A percentile compares a stretch with the other conserved stretches of the same genome.
Conservation (phyloP, 140 eudicot genomes). For the Stevia rebaudiana region DNA sequence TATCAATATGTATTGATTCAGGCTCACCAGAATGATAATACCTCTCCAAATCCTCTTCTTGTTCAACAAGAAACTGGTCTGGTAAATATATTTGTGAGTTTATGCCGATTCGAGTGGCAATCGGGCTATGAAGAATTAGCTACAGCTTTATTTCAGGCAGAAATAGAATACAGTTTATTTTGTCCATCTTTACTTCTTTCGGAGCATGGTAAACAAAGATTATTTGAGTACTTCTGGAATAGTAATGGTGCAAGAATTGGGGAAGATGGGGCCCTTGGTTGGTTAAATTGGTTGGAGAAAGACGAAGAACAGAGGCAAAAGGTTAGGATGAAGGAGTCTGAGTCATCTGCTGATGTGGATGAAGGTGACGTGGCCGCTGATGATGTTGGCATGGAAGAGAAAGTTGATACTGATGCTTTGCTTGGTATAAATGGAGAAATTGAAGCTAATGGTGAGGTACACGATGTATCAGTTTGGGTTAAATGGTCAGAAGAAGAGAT, state of each 20-base stretch:
- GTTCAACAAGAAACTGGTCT: slow-evolving; percentile 64
- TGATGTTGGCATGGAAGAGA: slow-evolving; percentile 35
- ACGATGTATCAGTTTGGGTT: slow-evolving; percentile 64
- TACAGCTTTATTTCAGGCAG: slow-evolving; percentile 90
- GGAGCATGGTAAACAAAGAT: slow-evolving; percentile 70
- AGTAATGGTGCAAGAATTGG: slow-evolving; percentile 93
- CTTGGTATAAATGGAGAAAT: slow-evolving; percentile 73
- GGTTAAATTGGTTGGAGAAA: slow-evolving; percentile 91
- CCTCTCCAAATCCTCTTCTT: slow-evolving; percentile 39
- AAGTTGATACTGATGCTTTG: slow-evolving; percentile 67
- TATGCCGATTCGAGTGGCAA: slow-evolving; percentile 95
- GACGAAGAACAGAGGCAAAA: slow-evolving; percentile 80
- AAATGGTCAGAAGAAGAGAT: slow-evolving; percentile 86
- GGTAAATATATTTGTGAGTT: slow-evolving; percentile 63
- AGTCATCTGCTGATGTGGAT: slow-evolving; percentile 38
- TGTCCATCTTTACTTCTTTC: slow-evolving; percentile 75
- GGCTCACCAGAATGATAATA: slow-evolving; percentile 42
- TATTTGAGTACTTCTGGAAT: slow-evolving; percentile 92
- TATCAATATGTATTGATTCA: slow-evolving; percentile 27
- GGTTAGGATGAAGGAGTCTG: slow-evolving; percentile 40
- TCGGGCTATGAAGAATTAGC: slow-evolving; percentile 93
- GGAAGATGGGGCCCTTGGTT: slow-evolving; percentile 92
- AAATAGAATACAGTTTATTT: slow-evolving; percentile 78
- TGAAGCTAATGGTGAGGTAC: slow-evolving; percentile 61
- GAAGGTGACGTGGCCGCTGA: slow-evolving; percentile 88